phyloP scores from a whole-genome alignment of 768 basidiomycete species.

The Mrakia hoshinonis region DNA sequence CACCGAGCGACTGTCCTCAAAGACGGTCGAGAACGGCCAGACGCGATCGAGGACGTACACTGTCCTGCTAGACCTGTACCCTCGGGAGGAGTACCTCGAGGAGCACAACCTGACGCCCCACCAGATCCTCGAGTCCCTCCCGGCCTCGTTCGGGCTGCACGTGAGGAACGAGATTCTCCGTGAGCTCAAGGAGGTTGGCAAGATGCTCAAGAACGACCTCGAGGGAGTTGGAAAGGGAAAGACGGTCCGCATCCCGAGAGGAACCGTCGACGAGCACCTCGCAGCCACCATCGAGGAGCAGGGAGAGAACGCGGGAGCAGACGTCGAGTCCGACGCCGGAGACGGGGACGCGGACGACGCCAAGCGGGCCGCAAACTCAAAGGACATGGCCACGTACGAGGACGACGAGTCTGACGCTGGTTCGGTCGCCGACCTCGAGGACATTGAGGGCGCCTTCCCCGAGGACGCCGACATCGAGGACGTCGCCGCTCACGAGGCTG shows the following conservation, averaged over 20 bases:
- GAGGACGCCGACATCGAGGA: slow-evolving; percentile 33
- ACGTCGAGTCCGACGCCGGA: slow-evolving; percentile 39
- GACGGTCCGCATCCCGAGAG: slow-evolving; percentile 37
- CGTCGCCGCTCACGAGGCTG: slow-evolving; percentile 33
- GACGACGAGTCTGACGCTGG: slow-evolving; percentile 43
- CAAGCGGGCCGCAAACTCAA: slow-evolving; percentile 25
- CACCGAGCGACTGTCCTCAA: slow-evolving; percentile 61
- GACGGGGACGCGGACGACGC: slow-evolving; percentile 36
- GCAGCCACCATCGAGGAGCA: slow-evolving; percentile 50
- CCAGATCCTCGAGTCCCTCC: slow-evolving; percentile 66
- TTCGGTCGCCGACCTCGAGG: slow-evolving; percentile 39
- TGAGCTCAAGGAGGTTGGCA: slow-evolving; percentile 78
- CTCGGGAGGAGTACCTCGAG: slow-evolving; percentile 65
- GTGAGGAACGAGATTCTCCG: slow-evolving; percentile 76
- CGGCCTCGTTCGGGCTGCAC: slow-evolving; percentile 62
- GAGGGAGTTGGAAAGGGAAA: slow-evolving; percentile 61
- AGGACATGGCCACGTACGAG: slow-evolving; percentile 28
- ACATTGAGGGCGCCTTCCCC: slow-evolving; percentile 31
- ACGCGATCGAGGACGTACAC: slow-evolving; percentile 70
- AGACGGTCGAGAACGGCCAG: slow-evolving; percentile 46
- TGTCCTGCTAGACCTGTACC: slow-evolving; percentile 76
- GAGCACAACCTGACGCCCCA: slow-evolving; percentile 68
- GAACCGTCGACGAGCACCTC: slow-evolving; percentile 47
- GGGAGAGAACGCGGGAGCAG: slow-evolving; percentile 61
- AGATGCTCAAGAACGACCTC: slow-evolving; percentile 65